Evolutionary conservation across 2,329 filamentous ascomycete genomes (phyloP).

Genomic region (Trematosphaeria pertusa): DNA sequence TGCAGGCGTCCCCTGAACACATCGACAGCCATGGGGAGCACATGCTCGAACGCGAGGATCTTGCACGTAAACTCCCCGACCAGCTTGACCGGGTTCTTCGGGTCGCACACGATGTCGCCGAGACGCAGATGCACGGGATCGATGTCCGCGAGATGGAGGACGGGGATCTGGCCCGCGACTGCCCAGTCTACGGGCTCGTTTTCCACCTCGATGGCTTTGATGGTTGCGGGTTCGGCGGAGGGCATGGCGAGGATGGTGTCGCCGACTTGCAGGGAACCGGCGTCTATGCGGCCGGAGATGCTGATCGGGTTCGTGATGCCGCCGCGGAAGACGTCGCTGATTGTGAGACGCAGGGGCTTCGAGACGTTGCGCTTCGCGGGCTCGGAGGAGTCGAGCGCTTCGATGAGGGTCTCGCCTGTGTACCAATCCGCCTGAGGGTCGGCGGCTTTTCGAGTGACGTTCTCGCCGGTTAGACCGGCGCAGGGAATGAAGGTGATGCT

Average conservation of each 20-base stretch:
- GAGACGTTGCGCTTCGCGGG: constrained; percentile 73
- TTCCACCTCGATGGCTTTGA: constrained; percentile 83
- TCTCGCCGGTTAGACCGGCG: constrained; percentile 87
- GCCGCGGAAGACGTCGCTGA: constrained; percentile 84
- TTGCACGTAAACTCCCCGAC: constrained; percentile 80
- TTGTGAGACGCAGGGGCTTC: constrained; percentile 83
- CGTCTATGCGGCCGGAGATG: constrained; percentile 83
- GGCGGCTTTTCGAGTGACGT: constrained; percentile 70
- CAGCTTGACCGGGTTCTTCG: constrained; percentile 70
- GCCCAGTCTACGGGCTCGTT: constrained; percentile 81
- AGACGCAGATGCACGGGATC: constrained; percentile 78
- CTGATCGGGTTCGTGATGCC: constrained; percentile 82
- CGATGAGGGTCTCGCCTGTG: constrained; percentile 75
- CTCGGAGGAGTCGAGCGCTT: constrained; percentile 84
- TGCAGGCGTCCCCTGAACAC: constrained; percentile 87
- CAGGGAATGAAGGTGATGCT: constrained; percentile 88
- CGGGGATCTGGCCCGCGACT: constrained; percentile 88
- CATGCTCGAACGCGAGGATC: constrained; percentile 85
- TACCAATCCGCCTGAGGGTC: constrained; percentile 74
- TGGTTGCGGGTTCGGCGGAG: constrained; percentile 77
- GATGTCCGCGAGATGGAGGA: constrained; percentile 83
- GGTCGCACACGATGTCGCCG: constrained; percentile 85
- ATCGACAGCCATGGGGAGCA: constrained; percentile 89
- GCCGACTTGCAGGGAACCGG: constrained; percentile 83
- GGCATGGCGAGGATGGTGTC: constrained; percentile 83